These are phyloP conservation scores for Samsoniella hepiali DNA, from an alignment of 2,329 filamentous ascomycete genomes.

Conservation along the genomic window DNA sequence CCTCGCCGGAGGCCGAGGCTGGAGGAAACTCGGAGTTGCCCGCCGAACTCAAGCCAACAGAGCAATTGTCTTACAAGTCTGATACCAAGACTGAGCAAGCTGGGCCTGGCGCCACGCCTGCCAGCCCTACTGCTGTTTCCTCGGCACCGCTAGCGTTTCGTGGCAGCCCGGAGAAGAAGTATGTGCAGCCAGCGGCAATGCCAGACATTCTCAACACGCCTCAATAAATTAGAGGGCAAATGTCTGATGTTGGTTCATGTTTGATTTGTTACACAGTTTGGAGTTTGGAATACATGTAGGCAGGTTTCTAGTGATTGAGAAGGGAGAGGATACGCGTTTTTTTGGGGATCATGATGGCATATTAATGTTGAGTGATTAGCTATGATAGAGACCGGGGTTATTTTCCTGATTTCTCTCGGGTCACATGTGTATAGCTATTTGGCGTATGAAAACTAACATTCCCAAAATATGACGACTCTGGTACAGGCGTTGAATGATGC, in stretches of 20 bases:
- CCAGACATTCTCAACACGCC: conserved; percentile 24
- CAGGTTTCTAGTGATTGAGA: background rate
- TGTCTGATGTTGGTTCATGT: conserved; percentile 18
- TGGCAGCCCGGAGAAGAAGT: conserved; percentile 58
- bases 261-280: conserved; percentile 21
- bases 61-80: background rate
- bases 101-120: conserved; percentile 22
- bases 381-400: conserved; percentile 2
- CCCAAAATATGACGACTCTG: background rate
- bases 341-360: background rate
- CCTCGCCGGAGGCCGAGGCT: conserved; percentile 8
- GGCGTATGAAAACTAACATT: conserved; percentile 1
- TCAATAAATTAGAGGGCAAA: background rate
- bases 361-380: background rate
- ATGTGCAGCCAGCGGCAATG: conserved; percentile 30
- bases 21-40: conserved; percentile 21
- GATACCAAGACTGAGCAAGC: conserved; percentile 1
- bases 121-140: conserved; percentile 33
- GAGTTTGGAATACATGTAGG: conserved; percentile 18
- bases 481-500: background rate
- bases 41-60: background rate
- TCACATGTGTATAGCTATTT: background rate
- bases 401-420: background rate
- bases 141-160: conserved; percentile 55
- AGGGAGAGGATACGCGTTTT: background rate